Evolutionary conservation across 345 rosid species (phyloP).

Genomic region (Hibiscus trionum): DNA sequence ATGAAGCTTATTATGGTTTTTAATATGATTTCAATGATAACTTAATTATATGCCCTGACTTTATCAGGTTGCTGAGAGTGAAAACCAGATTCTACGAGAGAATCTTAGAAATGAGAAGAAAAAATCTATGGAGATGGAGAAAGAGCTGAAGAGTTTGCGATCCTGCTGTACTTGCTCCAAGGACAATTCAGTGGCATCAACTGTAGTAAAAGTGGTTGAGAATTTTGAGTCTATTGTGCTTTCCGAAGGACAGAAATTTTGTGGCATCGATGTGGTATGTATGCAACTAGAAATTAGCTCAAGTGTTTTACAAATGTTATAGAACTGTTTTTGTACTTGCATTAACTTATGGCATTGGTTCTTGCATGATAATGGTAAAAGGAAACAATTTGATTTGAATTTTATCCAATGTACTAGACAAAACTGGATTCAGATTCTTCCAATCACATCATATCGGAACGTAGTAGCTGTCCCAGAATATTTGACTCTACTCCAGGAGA

Average conservation of each 20-base stretch:
- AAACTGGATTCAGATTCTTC: slow-evolving; percentile 7
- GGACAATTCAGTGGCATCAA: slow-evolving; percentile 20
- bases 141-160: slow-evolving; percentile 41
- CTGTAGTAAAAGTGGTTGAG: slow-evolving; percentile 18
- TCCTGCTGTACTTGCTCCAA: slow-evolving; percentile 32
- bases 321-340: not conserved
- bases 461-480: slow-evolving; percentile 10
- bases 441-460: slow-evolving; percentile 5
- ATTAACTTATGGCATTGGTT: not conserved
- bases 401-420: slow-evolving; percentile 12
- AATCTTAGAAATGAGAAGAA: slow-evolving; percentile 42
- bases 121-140: slow-evolving; percentile 42
- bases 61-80: slow-evolving; percentile 60
- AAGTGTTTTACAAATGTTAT: not conserved
- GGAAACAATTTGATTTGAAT: not conserved
- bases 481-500: slow-evolving; percentile 5
- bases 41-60: slow-evolving; percentile 2
- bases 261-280: slow-evolving; percentile 27
- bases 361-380: not conserved
- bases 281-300: not conserved
- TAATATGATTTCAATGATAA: slow-evolving; percentile 2
- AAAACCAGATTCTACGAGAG: slow-evolving; percentile 42
- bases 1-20: not conserved
- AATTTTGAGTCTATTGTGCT: slow-evolving; percentile 16
- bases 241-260: slow-evolving; percentile 15